These are phyloP conservation scores for Alnus rubra DNA, from an alignment of 306 rosid genomes.

Conservation along the genomic window DNA sequence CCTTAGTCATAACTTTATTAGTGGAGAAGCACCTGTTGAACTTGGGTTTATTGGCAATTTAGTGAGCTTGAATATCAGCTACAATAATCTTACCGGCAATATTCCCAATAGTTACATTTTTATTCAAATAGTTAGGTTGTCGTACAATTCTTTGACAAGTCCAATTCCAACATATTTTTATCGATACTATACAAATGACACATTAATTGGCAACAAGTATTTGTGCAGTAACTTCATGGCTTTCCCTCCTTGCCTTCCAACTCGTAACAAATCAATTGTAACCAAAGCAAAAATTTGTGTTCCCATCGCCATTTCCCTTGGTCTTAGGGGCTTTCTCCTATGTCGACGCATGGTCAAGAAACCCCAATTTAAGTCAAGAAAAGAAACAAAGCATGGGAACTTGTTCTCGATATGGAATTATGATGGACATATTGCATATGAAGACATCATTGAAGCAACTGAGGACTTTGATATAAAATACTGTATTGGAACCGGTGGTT, in stretches of 20 bases:
- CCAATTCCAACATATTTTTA: not conserved
- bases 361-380: not conserved
- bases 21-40: not conserved
- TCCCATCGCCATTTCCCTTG: not conserved
- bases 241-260: not conserved
- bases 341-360: not conserved
- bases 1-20: not conserved
- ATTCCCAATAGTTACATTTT: not conserved
- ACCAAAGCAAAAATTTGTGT: not conserved
- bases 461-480: not conserved
- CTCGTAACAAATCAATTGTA: too few species aligned
- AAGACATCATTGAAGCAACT: not conserved
- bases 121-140: not conserved
- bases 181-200: not conserved
- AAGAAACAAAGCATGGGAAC: not conserved
- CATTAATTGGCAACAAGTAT: not conserved
- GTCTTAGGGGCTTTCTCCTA: not conserved
- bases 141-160: not conserved
- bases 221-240: not conserved
- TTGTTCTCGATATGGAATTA: not conserved
- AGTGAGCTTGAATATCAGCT: not conserved
- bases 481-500: slow-evolving; percentile 20
- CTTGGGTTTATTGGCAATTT: not conserved
- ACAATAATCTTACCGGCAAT: not conserved
- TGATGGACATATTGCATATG: not conserved